phyloP scores from a whole-genome alignment of 164 flowering plant species.

The Chimonanthus praecox region DNA sequence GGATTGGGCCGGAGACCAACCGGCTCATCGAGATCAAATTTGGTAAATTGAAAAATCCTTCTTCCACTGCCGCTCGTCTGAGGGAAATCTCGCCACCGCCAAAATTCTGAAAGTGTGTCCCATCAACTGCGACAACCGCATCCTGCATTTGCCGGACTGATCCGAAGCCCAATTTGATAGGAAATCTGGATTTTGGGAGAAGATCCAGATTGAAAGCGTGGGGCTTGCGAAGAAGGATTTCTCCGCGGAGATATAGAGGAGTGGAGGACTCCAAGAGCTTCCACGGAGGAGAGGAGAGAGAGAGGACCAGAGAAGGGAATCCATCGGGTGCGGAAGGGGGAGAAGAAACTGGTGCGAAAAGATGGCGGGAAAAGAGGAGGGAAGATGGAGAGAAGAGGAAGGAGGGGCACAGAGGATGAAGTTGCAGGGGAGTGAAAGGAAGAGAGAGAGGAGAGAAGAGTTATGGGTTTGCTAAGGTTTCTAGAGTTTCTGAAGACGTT shows the following conservation, averaged over 20 bases:
- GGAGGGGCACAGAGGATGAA: background rate
- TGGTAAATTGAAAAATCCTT: conserved; percentile 61
- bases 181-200: conserved; percentile 19
- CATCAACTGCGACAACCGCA: background rate
- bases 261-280: conserved; percentile 77
- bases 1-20: conserved; percentile 72
- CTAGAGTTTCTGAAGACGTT: conserved; percentile 6
- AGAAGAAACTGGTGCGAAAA: conserved; percentile 19
- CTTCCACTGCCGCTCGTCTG: conserved; percentile 7
- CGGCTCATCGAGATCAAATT: conserved; percentile 71
- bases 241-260: conserved; percentile 49
- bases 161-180: conserved; percentile 19
- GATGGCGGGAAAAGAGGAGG: conserved; percentile 11
- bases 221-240: conserved; percentile 28
- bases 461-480: conserved; percentile 5
- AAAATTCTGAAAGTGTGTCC: conserved; percentile 13
- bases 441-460: conserved; percentile 1
- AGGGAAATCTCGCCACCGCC: background rate
- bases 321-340: conserved; percentile 34
- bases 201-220: conserved; percentile 23
- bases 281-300: conserved; percentile 70
- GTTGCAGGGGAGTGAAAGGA: background rate
- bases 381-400: conserved; percentile 1
- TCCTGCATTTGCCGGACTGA: background rate
- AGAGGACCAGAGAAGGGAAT: conserved; percentile 52